A percentile compares a stretch with the other conserved stretches of the same genome.
Evolutionary conservation across 352 stramenopile species (phyloP).

Genomic region (Phytophthora macrochlamydospora): DNA sequence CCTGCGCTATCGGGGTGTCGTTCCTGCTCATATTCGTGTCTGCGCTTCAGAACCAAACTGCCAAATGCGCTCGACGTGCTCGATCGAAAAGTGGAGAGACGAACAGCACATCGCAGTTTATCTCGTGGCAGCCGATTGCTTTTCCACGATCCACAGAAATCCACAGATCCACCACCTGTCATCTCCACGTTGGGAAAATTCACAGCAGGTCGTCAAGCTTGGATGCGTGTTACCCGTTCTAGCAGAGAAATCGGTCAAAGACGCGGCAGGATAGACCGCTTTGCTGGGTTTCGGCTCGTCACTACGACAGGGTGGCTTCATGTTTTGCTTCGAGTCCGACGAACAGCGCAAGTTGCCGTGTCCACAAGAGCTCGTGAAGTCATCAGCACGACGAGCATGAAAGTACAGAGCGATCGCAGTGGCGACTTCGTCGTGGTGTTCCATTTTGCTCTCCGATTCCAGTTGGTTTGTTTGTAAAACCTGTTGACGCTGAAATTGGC

Average conservation of each 20-base stretch:
- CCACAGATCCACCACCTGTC: neutral
- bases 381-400: no score
- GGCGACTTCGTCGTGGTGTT: no score
- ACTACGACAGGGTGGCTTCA: conserved; percentile 1
- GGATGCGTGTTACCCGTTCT: neutral
- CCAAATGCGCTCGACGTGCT: neutral
- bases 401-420: no score
- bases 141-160: neutral
- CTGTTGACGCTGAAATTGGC: no score
- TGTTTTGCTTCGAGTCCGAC: neutral
- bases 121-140: conserved; percentile 4
- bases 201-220: conserved; percentile 6
- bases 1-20: conserved; percentile 14
- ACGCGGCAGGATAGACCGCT: conserved; percentile 1
- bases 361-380: no score
- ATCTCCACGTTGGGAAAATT: conserved; percentile 15
- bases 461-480: no score
- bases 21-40: conserved; percentile 18
- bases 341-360: neutral
- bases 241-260: neutral
- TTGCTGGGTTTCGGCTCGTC: conserved; percentile 20
- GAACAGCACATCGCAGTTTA: neutral
- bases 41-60: neutral
- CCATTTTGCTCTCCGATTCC: no score
- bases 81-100: conserved; percentile 16